These are phyloP conservation scores for Protostelium mycophagum DNA, from an alignment of 78 protist genomes.

Conservation along the genomic window DNA sequence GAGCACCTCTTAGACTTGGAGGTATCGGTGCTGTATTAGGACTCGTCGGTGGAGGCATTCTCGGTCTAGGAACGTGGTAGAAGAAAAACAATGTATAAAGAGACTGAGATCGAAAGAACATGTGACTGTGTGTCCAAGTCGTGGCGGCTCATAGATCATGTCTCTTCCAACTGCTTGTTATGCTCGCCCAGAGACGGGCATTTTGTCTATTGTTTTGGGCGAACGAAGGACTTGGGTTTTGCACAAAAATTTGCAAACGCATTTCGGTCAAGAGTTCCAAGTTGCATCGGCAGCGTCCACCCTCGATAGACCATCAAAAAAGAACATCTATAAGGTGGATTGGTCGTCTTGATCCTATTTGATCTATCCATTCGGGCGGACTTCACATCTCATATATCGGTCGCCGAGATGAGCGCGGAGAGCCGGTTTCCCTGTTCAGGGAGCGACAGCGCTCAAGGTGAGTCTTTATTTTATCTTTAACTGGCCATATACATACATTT, in stretches of 20 bases:
- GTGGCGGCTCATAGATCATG: not conserved
- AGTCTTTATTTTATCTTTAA: not conserved
- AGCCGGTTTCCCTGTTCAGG: not conserved
- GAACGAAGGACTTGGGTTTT: not conserved
- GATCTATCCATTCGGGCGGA: not conserved
- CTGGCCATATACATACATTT: not conserved
- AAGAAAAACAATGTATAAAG: too few species aligned
- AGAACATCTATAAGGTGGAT: too few species aligned
- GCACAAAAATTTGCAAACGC: not conserved
- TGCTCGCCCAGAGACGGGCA: not conserved
- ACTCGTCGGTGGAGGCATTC: not conserved
- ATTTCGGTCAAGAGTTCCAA: not conserved
- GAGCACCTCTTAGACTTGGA: not conserved
- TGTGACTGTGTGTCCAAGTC: too few species aligned
- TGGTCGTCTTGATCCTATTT: too few species aligned
- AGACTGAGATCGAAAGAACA: too few species aligned
- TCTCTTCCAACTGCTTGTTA: not conserved
- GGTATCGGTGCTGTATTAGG: not conserved
- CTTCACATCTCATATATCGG: not conserved
- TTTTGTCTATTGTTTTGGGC: not conserved
- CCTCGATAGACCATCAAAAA: too few species aligned
- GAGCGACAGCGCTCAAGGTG: not conserved
- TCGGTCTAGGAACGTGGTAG: not conserved
- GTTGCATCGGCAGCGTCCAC: too few species aligned
- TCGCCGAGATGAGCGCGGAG: not conserved